A percentile compares a stretch with the other conserved stretches of the same genome.
phyloP scores from a whole-genome alignment of 192 early-diverging fungal genomes.

The Linnemannia elongata region DNA sequence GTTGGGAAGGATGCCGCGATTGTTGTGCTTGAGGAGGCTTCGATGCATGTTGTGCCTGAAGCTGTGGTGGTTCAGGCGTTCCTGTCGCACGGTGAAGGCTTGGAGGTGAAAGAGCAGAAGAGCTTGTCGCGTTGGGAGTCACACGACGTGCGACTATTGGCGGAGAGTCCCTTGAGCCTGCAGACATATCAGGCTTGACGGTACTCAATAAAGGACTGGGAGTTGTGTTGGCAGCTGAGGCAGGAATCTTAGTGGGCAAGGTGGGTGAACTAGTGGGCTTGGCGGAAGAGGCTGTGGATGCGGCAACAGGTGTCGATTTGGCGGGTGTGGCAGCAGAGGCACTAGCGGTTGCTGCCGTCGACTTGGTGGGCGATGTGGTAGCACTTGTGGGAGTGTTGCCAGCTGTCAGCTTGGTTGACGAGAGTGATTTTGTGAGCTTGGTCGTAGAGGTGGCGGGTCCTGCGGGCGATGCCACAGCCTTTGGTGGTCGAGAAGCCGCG shows the following conservation, averaged over 20 bases:
- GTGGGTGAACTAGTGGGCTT: not conserved
- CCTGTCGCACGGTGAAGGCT: not conserved
- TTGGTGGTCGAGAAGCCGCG: not conserved
- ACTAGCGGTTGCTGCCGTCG: not conserved
- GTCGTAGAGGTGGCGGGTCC: not conserved
- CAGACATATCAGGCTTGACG: not conserved
- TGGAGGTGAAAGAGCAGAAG: not conserved
- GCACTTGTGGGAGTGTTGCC: no score
- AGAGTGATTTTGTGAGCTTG: not conserved
- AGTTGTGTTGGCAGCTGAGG: not conserved
- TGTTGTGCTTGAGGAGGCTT: not conserved
- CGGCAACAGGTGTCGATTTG: not conserved
- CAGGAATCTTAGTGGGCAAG: not conserved
- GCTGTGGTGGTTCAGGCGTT: not conserved
- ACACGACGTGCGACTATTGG: not conserved
- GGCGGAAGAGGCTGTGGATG: not conserved
- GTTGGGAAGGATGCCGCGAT: not conserved
- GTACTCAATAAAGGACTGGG: not conserved
- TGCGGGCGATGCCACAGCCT: not conserved
- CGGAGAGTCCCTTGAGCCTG: not conserved
- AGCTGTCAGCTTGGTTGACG: not conserved
- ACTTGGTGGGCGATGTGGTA: no score
- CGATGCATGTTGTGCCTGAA: not conserved
- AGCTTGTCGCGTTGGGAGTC: not conserved
- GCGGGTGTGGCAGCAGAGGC: not conserved